These are phyloP conservation scores for Lactarius trivialis DNA, from an alignment of 768 basidiomycete genomes.

Conservation along the genomic window DNA sequence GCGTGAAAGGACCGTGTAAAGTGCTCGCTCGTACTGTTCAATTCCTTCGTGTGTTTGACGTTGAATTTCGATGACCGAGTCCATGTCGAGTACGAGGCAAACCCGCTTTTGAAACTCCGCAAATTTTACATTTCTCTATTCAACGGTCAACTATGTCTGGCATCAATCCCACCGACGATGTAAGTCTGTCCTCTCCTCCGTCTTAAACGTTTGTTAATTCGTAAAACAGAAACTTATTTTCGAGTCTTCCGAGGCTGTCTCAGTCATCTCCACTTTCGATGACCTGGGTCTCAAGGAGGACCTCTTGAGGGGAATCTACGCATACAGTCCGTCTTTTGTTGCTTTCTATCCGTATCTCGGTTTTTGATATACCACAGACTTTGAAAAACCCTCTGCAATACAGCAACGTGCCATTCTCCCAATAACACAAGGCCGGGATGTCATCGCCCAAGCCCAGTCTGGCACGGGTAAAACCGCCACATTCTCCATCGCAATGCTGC, in stretches of 20 bases:
- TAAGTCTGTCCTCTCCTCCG: constrained; percentile 29
- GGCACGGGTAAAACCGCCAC: constrained; percentile 99
- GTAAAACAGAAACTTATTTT: constrained; percentile 76
- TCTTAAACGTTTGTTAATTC: background rate
- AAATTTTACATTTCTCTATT: constrained; percentile 34
- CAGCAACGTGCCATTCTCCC: constrained; percentile 97
- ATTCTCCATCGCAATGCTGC: constrained; percentile 96
- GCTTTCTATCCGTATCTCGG: constrained; percentile 1
- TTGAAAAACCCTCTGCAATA: constrained; percentile 98
- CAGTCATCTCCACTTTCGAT: constrained; percentile 84
- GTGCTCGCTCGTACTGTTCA: constrained; percentile 83
- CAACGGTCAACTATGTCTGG: constrained; percentile 55
- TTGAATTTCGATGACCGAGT: constrained; percentile 90
- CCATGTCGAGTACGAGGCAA: constrained; percentile 47
- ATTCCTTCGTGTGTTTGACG: constrained; percentile 94
- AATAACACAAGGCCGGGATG: constrained; percentile 92
- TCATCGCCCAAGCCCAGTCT: constrained; percentile 98
- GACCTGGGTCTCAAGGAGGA: constrained; percentile 92
- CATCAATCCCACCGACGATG: constrained; percentile 83
- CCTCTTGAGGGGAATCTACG: constrained; percentile 93
- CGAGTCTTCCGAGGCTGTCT: constrained; percentile 89
- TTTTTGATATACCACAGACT: constrained; percentile 42
- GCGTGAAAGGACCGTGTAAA: constrained; percentile 77
- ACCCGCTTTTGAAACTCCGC: constrained; percentile 15
- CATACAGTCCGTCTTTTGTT: constrained; percentile 67